Evolutionary conservation across 1,284 basidiomycete species (phyloP), one percentile per base, ranked within the genome.

Genomic region (Irpex sp.): DNA sequence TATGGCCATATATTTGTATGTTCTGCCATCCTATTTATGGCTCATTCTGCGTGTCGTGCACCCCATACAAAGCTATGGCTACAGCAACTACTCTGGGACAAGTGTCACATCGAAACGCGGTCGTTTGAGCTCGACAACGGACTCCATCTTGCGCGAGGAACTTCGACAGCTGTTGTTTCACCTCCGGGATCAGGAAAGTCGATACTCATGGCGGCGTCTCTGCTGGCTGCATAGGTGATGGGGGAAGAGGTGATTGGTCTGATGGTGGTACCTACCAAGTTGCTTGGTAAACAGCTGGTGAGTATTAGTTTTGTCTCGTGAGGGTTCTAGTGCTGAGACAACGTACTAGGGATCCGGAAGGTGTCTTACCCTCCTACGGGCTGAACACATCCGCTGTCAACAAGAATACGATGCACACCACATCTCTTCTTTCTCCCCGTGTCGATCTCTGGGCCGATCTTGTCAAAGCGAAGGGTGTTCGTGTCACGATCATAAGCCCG

Each of bases 401-500:
- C 9, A 5, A 58, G 36, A 37, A 58, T 21, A 58, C 57, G 11
- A 19, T 58, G 5, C 55, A 56, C 31, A 13, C 5, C 26, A 57
- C 61, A 5, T 26, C 21, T 26, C 21, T 26, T 26, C 21, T 26
- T 26, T 26, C 21, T 26, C 21, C 21, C 21, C 21, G 21, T 26
- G 21, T 26, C 21, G 47, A 62, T 19, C 56, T 62, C 6, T 62
- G 47, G 38, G 15, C 40, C 9, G 64, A 65, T 19, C 52, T 64
- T 4, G 17, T 21, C 8, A 19, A 7, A 6, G 59, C 21, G 3
- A 19, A 31, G 4, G 62, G 48, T n/a, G 31, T 64, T 31, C 62
- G 59, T 21, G 40, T 57, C 19, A 60, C 26, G 5, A 17, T 65
- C 49, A 59, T 65, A 48, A 62, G 26, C 26, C 64, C 64, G 6